Conservation (phyloP, 176 grass and related monocot genomes). For the Rhipidocladum racemiflorum region DNA sequence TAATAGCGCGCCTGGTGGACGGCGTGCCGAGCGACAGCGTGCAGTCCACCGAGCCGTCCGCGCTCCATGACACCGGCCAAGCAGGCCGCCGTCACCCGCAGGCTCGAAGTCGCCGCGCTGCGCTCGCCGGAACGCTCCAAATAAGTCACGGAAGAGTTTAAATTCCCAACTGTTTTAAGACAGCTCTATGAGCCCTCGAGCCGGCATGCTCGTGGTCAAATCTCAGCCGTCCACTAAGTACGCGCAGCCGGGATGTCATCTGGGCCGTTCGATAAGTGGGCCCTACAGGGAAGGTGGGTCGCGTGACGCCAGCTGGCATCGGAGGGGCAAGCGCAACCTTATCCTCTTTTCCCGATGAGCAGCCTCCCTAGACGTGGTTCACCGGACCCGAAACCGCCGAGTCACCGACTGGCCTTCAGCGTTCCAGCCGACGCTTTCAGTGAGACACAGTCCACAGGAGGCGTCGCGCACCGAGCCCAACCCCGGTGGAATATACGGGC, state of each 20-base stretch:
- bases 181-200: background rate
- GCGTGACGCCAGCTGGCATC: constrained; percentile 80
- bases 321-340: constrained; percentile 46
- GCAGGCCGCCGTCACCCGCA: too few species aligned
- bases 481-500: constrained; percentile 40
- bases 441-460: background rate
- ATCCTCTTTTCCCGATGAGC: constrained; percentile 37
- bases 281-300: constrained; percentile 39
- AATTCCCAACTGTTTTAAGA: constrained; percentile 7
- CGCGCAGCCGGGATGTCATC: background rate
- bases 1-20: too few species aligned
- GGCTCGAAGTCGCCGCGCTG: too few species aligned
- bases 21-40: too few species aligned
- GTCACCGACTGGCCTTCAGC: background rate
- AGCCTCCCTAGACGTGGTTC: background rate
- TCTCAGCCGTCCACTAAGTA: background rate
- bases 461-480: background rate
- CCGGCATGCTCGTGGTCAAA: background rate
- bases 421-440: background rate
- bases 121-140: too few species aligned
- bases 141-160: constrained; percentile 3
- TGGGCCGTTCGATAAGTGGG: constrained; percentile 12
- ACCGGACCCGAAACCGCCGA: background rate
- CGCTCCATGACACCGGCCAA: too few species aligned
- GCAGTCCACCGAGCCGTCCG: too few species aligned